Conservation (phyloP, 2,329 filamentous ascomycete genomes). For the Pseudogymnoascus sp. region DNA sequence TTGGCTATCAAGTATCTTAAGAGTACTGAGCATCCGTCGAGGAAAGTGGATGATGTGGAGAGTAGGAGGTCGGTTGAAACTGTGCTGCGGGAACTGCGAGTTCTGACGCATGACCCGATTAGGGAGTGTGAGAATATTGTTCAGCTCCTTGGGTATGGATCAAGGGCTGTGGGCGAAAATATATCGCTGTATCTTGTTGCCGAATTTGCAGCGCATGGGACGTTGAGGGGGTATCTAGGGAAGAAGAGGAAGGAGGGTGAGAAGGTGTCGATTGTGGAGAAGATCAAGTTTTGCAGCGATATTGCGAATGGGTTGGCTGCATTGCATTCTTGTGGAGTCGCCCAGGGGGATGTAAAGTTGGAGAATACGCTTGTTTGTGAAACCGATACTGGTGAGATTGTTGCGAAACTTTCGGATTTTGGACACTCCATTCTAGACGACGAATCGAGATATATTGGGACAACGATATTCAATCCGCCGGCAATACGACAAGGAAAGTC, state of each 20-base stretch:
- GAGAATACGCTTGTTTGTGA: background rate
- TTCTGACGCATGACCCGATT: background rate
- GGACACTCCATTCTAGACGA: background rate
- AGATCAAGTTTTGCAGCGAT: background rate
- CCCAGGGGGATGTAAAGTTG: background rate
- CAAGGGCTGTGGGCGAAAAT: background rate
- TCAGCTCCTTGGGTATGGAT: background rate
- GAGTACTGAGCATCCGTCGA: background rate
- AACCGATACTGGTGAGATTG: background rate
- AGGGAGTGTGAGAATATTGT: background rate
- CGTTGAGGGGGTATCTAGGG: background rate
- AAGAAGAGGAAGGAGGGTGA: background rate
- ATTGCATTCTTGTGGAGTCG: background rate
- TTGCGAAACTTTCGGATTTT: slow-evolving; percentile 7
- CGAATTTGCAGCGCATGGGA: background rate
- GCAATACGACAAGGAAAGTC: background rate
- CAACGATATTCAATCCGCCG: background rate
- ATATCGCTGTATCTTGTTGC: slow-evolving; percentile 4
- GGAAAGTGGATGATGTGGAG: background rate
- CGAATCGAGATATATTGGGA: slow-evolving; percentile 5
- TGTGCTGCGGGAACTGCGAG: background rate
- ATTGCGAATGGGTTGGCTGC: background rate
- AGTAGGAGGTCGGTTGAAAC: background rate
- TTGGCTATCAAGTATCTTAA: slow-evolving; percentile 2
- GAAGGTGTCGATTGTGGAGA: background rate